A percentile compares a stretch with the other conserved stretches of the same genome.
Conservation (phyloP, 495 filamentous ascomycete species). For the Penicillium bialowiezense region DNA sequence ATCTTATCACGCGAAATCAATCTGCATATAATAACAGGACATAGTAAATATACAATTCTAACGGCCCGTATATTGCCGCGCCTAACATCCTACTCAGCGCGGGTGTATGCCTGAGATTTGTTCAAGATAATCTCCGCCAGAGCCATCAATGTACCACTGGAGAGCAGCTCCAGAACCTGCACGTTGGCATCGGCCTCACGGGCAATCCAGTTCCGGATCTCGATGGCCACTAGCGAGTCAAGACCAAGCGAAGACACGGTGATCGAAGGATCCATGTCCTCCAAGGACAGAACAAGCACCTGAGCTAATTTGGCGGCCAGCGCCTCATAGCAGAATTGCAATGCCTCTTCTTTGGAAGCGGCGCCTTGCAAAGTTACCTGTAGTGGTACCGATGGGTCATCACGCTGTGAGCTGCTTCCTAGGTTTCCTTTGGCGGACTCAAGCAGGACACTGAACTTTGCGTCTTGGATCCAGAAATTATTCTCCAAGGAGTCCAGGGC, state of each 20-base stretch:
- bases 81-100: not conserved
- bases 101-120: slow-evolving; percentile 23
- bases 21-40: not conserved
- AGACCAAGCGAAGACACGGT: slow-evolving; percentile 29
- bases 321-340: slow-evolving; percentile 23
- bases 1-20: not conserved
- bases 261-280: slow-evolving; percentile 32
- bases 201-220: slow-evolving; percentile 39
- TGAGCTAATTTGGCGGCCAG: slow-evolving; percentile 28
- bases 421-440: slow-evolving; percentile 12
- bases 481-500: slow-evolving; percentile 14
- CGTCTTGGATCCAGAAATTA: slow-evolving; percentile 26
- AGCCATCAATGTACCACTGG: slow-evolving; percentile 27
- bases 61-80: slow-evolving; percentile 3
- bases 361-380: slow-evolving; percentile 16
- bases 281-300: slow-evolving; percentile 21
- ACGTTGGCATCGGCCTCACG: slow-evolving; percentile 35
- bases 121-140: slow-evolving; percentile 28
- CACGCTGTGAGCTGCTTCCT: slow-evolving; percentile 1
- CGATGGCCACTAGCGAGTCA: slow-evolving; percentile 40
- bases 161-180: slow-evolving; percentile 31
- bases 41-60: not conserved
- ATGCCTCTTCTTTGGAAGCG: slow-evolving; percentile 21
- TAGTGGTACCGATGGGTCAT: slow-evolving; percentile 16
- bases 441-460: slow-evolving; percentile 20